Base-by-base conservation (phyloP, 805 yeast genomes). In the Candida hungchunana region DNA sequence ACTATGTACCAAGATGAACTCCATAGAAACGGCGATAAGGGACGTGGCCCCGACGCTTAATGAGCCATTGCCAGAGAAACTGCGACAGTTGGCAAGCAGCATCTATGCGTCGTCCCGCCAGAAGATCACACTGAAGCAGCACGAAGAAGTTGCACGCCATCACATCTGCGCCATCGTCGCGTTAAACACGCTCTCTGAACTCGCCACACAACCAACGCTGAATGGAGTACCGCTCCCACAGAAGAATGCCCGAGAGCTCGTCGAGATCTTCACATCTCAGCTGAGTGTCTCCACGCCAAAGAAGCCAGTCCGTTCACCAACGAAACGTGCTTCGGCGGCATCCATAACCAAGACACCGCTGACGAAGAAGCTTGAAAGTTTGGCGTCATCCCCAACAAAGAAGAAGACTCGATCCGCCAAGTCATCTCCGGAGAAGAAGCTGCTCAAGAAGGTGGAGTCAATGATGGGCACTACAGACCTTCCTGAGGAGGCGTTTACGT, bases 91-190 rank as follows among this genome's bases (percentile, higher is more conserved):
- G 16, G 43, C 54, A 0, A 36, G 10, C 52, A 64, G 14, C 60
- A 60, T 52, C 54, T 71, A 62, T 42, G 56, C 71, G 1, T 69
- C 81, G 15, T 63, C 81, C n/a, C 73, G 66, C 37, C 67, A 70
- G 44, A 64, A 66, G 29, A 71, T 73, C 40, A 54, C 59, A 3
- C 54, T 82, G 16, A 68, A 74, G 11, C 67, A 68, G 18, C 66
- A 66, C 26, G 73, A 76, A 34, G 89, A 82, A 44, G 62, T 72
- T 2, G 87, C 86, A 2, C 62, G 90, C 36, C 69, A 69, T 37
- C 89, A 82, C 53, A 54, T 83, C 10, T 78, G 87, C 54, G 82
- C 87, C 5, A 74, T 62, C 43, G 53, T 81, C 17, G 80, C 84
- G 0, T 71, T 72, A 11, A 77, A 76, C 39, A 66, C 66, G 42